Evolutionary conservation across 139 green algal genomes (phyloP), one percentile per base, ranked within the genome.

Genomic region (Chara braunii): DNA sequence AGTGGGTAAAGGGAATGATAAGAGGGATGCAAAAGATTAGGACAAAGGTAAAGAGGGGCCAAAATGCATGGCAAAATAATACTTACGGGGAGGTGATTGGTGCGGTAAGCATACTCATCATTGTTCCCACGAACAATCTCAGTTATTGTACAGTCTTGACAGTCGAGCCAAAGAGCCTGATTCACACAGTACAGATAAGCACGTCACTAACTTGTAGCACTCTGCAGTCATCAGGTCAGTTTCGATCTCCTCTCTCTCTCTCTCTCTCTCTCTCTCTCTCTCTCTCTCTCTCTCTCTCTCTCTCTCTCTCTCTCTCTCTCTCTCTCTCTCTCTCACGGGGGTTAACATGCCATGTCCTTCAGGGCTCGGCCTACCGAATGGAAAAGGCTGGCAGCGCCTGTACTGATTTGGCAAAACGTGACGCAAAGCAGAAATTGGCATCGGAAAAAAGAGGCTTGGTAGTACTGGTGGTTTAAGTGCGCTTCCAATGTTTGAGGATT

Each of bases 91-190:
- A 69, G 60, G 30, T 31, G 60, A 3, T 26, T 51, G 29, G 51
- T 33, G 28, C 6, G 29, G 50, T 67, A 70, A 12, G 12, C 22
- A 12, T n/a, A 31, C 22, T 69, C 60, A 24, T 70, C 60, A 22
- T 56, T 9, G 51, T 68, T 45, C 4, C 50, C 60, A 57, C 57
- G 57, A 31, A 70, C 60, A 14, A 51, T 70, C 48, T 68, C 48
- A 3, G 48, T 24, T 4, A 70, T 24, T 26, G 62, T 26, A 12
- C 60, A 70, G 31, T 68, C 12, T 24, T n/a, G 23, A 37, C 60
- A 70, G 6, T 70, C 60, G 28, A 70, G 50, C 60, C 60, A 70
- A 35, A 61, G 32, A 9, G 48, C 57, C 57, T 67, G 57, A 22
- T 8, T 30, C 42, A n/a, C 58, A 11, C 11, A 58, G 28, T 18